Evolutionary conservation across 305 asterid genomes (phyloP), one percentile per base, ranked within the genome.

Genomic region (Lippia alba): DNA sequence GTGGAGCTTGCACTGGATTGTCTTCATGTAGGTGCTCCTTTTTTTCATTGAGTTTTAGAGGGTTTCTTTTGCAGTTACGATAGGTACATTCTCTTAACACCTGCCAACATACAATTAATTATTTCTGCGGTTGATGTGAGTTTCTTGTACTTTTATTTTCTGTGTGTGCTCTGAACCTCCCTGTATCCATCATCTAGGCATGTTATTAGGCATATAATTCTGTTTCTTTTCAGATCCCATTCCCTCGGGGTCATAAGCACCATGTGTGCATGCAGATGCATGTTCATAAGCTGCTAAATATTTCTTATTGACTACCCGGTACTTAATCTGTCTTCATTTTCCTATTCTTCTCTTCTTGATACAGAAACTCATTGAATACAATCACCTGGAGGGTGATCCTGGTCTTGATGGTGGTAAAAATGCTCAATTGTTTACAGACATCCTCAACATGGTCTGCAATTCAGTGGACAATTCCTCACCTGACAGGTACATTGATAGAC

Each of bases 1-100:
- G 81, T 86, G 80, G 99, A 95, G 87, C 99, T 95, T 80, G 96
- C 97, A 65, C 80, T 95, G 87, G 99, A 95, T 89, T 95, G 99
- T 83, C 97, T 95, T 79, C 99, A 95, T 83, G 99, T 95, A 89
- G 68, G 99, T 83, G 72, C 60, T 61, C 75, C 44, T 78, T 68
- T 78, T 74, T 61, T 74, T 17, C 63, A 62, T 71, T 24, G 56
- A 9, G 49, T 62, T 69, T 34, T 32, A 16, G 46, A 54, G 66
- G 54, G 48, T 74, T 62, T 70, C 61, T 20, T 66, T 65, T 68
- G 44, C 56, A 53, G 61, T 39, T 41, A 7, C 58, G 66, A 68
- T 50, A 44, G 51, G 32, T 49, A 40, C 15, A 18, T 51, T 63
- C 66, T 69, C 64, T 68, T 72, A 62, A 41, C 51, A 56, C 48